Evolutionary conservation across 2,329 filamentous ascomycete species (phyloP), one percentile per base, ranked within the genome.

Genomic region (Curvularia hawaiiensis): DNA sequence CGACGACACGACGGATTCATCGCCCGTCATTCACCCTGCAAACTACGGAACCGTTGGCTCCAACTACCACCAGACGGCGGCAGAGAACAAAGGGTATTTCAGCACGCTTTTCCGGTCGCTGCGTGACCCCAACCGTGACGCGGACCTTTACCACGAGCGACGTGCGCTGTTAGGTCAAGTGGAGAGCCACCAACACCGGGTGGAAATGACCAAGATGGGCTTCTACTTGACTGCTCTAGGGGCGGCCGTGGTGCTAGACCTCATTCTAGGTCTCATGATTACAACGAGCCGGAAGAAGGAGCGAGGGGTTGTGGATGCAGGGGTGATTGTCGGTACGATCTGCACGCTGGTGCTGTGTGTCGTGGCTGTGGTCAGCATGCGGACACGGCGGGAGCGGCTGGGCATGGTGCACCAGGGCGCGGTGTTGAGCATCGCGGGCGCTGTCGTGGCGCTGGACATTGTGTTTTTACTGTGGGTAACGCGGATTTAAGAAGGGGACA

Each of bases 301-400:
- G 63, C 81, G 84, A 4, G 81, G 86, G n/a, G 86, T 91, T 72
- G 90, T 94, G 3, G 89, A 93, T 66, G 85, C 85, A 0, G 90
- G 88, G 9, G 88, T 90, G 2, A 82, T 90, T 1, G 80, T 91
- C 40, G 90, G 89, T 10, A 86, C 89, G 16, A 82, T 90, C 31
- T 80, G 85, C 30, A 90, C 88, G 61, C 72, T 92, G 40, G 82
- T 75, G 41, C 53, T 75, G 10, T 67, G 70, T 33, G 49, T 68
- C 41, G 63, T 73, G 31, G 73, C 70, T 3, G 55, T 75, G 2
- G 56, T 68, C 30, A 75, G 67, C 58, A 73, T 76, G 71, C 62
- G 63, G 56, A 73, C 67, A 2, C 62, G 73, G 31, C 59, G 54
- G 26, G 71, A 74, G 41, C 62, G 60, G 28, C 40, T 75, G 35